Evolutionary conservation across 2,329 filamentous ascomycete genomes (phyloP), one percentile per base, ranked within the genome.

Genomic region (Rutstroemia sydowiana): DNA sequence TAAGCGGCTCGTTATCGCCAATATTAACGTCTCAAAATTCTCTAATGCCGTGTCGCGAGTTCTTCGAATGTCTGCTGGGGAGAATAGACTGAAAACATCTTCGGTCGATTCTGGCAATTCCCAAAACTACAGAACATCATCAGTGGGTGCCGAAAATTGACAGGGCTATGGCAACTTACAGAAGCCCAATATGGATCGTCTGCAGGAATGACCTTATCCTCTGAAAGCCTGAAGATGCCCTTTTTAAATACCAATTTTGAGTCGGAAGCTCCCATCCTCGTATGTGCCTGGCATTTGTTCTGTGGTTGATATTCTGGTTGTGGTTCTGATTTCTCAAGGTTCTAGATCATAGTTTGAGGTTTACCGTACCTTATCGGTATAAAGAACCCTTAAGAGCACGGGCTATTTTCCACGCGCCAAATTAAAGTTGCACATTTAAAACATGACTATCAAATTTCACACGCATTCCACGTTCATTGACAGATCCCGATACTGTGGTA

Each of bases 241-340:
- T 95, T 88, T 73, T 96, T 97, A 79, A 98, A 97, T 67, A 92
- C 89, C 67, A 97, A 84, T 79, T 97, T 97, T 65, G 92, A 97
- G 74, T 97, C 92, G 72, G 92, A 96, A 68, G 92, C 92, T 71
- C 93, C 93, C 93, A 98, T 98, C 37, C 48, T 65, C 56, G 57
- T 52, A 53, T 59, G 57, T 37, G 48, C 16, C 48, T 57, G 40
- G 57, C 61, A 65, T 65, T 39, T 54, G 56, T 56, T 44, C 55
- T 50, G 45, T 44, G 23, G 30, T 42, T 28, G 44, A 50, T 51
- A 44, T 43, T 51, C 39, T 47, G 21, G 39, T 28, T 9, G 31
- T n/a, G n/a, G 43, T 18, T 43, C 50, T 39, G 44, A 31, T 47
- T n/a, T 51, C 40, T 43, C 49, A 18, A 45, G 30, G 39, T 51